Evolutionary conservation across 176 grass and related monocot genomes (phyloP).

Genomic region (Lolium perenne): DNA sequence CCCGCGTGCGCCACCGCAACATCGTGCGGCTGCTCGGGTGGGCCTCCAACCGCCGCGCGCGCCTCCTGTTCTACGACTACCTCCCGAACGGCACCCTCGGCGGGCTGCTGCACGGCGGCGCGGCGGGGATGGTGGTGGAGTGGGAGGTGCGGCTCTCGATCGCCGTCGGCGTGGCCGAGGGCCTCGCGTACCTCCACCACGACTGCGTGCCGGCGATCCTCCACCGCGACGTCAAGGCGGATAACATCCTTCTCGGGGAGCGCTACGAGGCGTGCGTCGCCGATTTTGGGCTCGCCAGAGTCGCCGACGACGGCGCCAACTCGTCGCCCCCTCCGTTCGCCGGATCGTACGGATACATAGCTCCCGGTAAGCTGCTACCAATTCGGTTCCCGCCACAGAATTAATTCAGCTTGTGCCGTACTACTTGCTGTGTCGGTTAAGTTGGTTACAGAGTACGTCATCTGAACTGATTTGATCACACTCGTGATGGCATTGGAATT

Average conservation of each 20-base stretch:
- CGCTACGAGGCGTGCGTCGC: slow-evolving; percentile 90
- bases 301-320: slow-evolving; percentile 60
- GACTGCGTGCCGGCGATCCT: slow-evolving; percentile 80
- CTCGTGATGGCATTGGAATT: neutral
- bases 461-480: neutral
- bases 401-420: neutral
- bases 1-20: slow-evolving; percentile 89
- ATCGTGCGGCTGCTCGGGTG: slow-evolving; percentile 85
- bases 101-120: slow-evolving; percentile 54
- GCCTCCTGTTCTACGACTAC: slow-evolving; percentile 90
- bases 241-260: slow-evolving; percentile 91
- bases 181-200: slow-evolving; percentile 85
- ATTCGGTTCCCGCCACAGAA: neutral
- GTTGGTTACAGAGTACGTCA: slow-evolving; percentile 10
- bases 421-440: neutral
- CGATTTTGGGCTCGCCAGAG: slow-evolving; percentile 79
- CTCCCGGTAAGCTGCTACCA: slow-evolving; percentile 58
- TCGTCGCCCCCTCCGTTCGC: slow-evolving; percentile 67
- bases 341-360: slow-evolving; percentile 91
- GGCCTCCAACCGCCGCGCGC: slow-evolving; percentile 86
- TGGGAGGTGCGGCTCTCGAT: slow-evolving; percentile 81
- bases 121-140: slow-evolving; percentile 49
- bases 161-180: slow-evolving; percentile 80
- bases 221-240: slow-evolving; percentile 87
- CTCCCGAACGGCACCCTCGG: slow-evolving; percentile 82